phyloP scores from a whole-genome alignment of 352 stramenopile genomes.

The Thalassiosira livingstoniorum region DNA sequence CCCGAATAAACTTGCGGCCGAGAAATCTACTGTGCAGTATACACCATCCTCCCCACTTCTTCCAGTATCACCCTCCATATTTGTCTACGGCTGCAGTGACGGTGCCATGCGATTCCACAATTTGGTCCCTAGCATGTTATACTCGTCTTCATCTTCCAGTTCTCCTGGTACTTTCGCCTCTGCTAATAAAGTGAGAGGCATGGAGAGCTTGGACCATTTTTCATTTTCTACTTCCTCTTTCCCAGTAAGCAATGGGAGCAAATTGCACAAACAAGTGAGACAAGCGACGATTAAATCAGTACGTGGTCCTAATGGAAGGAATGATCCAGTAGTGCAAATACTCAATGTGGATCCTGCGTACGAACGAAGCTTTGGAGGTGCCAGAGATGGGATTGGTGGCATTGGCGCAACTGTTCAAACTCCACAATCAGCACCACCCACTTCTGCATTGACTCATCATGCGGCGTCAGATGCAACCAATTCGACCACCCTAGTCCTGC shows the following conservation, averaged over 20 bases:
- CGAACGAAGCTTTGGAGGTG: constrained; percentile 25
- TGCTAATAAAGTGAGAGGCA: too few species aligned
- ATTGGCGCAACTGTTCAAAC: too few species aligned
- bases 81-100: constrained; percentile 73
- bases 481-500: constrained; percentile 10
- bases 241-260: background rate
- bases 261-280: constrained; percentile 21
- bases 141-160: too few species aligned
- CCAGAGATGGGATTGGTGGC: constrained; percentile 15
- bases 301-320: constrained; percentile 54
- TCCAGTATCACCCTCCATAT: constrained; percentile 52
- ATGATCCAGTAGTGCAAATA: constrained; percentile 63
- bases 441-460: background rate
- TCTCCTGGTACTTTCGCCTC: too few species aligned
- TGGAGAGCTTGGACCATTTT: background rate
- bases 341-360: constrained; percentile 45
- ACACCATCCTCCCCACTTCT: constrained; percentile 54
- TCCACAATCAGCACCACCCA: background rate
- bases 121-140: constrained; percentile 42
- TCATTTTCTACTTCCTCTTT: constrained; percentile 7
- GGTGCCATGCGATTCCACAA: constrained; percentile 74
- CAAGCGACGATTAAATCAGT: constrained; percentile 68
- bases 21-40: constrained; percentile 23
- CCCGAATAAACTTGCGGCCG: background rate
- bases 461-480: constrained; percentile 6